Conservation (phyloP, 2,329 filamentous ascomycete genomes). For the Epichloe elymi region DNA sequence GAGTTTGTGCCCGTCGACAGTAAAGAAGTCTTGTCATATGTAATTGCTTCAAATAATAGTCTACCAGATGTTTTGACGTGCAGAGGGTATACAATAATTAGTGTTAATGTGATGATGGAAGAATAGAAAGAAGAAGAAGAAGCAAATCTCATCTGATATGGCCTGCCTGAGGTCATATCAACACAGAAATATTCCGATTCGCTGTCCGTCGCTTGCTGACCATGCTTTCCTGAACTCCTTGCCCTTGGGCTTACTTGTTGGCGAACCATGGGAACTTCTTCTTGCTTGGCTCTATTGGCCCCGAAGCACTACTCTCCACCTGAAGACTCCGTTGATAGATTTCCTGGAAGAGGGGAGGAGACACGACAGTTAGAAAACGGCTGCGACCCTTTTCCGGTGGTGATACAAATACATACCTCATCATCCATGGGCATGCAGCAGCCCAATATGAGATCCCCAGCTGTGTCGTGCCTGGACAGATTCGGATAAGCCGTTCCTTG, state of each 20-base stretch:
- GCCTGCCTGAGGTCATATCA: constrained; percentile 3
- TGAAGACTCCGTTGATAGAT: constrained; percentile 50
- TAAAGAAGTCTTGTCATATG: not conserved
- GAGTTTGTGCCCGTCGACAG: not conserved
- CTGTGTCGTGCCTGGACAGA: constrained; percentile 53
- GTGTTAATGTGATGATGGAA: not conserved
- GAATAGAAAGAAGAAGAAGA: not conserved
- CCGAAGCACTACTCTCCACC: constrained; percentile 38
- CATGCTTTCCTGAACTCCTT: constrained; percentile 15
- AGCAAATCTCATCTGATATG: not conserved
- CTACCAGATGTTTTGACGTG: not conserved
- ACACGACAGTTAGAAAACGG: not conserved
- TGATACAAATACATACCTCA: constrained; percentile 48
- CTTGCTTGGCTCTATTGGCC: constrained; percentile 35
- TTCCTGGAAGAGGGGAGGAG: constrained; percentile 29
- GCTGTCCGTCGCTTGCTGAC: not conserved
- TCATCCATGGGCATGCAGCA: constrained; percentile 73
- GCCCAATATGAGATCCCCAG: constrained; percentile 66
- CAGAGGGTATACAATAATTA: not conserved
- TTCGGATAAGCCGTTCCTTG: constrained; percentile 73
- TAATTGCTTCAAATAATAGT: not conserved
- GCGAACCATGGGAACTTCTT: constrained; percentile 57
- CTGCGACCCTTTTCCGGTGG: not conserved
- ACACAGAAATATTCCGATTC: constrained; percentile 5
- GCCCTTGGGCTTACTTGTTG: constrained; percentile 30